Conservation (phyloP, 2,329 filamentous ascomycete species). For the Fusarium gaditjirri region DNA sequence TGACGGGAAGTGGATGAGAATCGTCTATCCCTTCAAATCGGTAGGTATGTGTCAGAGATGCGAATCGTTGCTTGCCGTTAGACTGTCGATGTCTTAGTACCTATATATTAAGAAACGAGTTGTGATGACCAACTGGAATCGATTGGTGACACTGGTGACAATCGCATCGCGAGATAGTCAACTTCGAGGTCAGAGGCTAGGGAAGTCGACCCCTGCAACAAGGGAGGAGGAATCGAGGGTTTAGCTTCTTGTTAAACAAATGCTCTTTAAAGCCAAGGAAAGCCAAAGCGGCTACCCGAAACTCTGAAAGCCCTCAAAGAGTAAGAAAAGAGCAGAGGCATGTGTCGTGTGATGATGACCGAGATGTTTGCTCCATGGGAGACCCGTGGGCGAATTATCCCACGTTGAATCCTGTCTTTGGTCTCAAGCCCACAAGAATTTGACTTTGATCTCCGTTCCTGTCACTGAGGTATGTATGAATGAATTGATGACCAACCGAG, state of each 20-base stretch:
- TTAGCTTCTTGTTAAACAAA: conserved; percentile 7
- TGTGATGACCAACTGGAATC: conserved; percentile 3
- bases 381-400: background rate
- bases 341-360: background rate
- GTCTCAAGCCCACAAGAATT: conserved; percentile 20
- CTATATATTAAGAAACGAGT: conserved; percentile 4
- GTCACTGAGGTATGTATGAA: conserved; percentile 9
- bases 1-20: conserved; percentile 2
- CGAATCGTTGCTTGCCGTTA: conserved; percentile 8
- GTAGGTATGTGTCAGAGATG: conserved; percentile 5
- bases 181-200: background rate
- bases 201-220: background rate
- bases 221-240: conserved; percentile 11
- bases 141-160: conserved; percentile 11
- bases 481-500: background rate
- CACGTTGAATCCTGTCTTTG: background rate
- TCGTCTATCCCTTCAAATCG: conserved; percentile 6
- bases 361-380: conserved; percentile 6
- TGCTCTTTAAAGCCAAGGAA: conserved; percentile 10
- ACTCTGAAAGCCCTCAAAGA: background rate
- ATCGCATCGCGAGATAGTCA: conserved; percentile 15
- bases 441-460: conserved; percentile 45
- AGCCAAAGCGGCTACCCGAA: conserved; percentile 1
- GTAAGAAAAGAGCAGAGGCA: background rate
- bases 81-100: conserved; percentile 11